Percentiles rank a stretch among this genome's conserved stretches.
Conservation (phyloP, 1,139 yeast species). For the Diutina scorzettiae region DNA sequence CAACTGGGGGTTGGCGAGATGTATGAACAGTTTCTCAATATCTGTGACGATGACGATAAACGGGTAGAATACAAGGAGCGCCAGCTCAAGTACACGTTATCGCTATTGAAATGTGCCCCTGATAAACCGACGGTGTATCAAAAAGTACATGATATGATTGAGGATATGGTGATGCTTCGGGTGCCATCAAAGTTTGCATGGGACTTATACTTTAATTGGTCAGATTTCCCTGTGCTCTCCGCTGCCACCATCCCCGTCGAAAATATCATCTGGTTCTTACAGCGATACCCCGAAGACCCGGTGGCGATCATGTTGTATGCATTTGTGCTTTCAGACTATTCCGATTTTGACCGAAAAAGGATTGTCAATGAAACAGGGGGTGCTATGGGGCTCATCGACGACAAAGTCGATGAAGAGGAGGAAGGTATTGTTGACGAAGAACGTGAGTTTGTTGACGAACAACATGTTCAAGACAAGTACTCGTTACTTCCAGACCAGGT, state of each 20-base stretch:
- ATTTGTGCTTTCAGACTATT: slow-evolving; percentile 52
- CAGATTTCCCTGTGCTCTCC: slow-evolving; percentile 39
- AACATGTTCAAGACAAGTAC: not conserved
- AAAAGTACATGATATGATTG: slow-evolving; percentile 45
- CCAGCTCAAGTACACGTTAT: slow-evolving; percentile 26
- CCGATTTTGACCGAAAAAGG: slow-evolving; percentile 37
- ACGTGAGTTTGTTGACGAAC: not conserved
- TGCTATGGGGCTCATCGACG: not conserved
- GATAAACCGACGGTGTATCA: slow-evolving; percentile 24
- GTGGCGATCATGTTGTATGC: slow-evolving; percentile 53
- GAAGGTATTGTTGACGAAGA: slow-evolving; percentile 1
- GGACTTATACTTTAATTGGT: slow-evolving; percentile 68
- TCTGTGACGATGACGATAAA: slow-evolving; percentile 48
- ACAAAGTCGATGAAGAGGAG: not conserved
- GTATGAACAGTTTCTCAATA: slow-evolving; percentile 45
- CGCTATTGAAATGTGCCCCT: slow-evolving; percentile 33
- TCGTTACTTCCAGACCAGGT: slow-evolving; percentile 39
- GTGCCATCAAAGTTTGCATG: slow-evolving; percentile 54
- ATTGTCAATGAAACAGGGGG: slow-evolving; percentile 8
- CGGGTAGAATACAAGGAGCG: slow-evolving; percentile 52
- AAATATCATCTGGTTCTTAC: slow-evolving; percentile 37
- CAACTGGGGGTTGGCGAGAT: slow-evolving; percentile 40
- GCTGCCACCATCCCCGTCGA: slow-evolving; percentile 32
- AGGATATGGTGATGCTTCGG: slow-evolving; percentile 62
- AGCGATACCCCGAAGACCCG: slow-evolving; percentile 48